Evolutionary conservation across 148 eudicot genomes (phyloP).

Genomic region (Cornus florida): DNA sequence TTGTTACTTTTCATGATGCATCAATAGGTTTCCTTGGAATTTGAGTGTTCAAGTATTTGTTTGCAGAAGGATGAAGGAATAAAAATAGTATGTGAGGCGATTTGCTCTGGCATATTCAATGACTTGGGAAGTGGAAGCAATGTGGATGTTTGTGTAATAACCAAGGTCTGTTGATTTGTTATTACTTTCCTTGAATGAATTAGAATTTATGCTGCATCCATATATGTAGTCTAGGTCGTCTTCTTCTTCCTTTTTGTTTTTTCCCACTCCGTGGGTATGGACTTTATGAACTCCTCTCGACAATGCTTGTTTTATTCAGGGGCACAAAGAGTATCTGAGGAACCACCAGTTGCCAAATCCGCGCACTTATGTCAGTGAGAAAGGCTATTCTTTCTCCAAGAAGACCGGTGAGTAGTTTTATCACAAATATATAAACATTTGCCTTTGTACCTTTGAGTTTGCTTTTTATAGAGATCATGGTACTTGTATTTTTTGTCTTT

Average conservation of each 20-base stretch:
- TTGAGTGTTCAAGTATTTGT: slow-evolving; percentile 1
- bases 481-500: background rate
- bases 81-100: slow-evolving; percentile 71
- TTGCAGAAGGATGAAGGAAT: slow-evolving; percentile 87
- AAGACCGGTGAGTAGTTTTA: slow-evolving; percentile 59
- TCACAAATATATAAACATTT: background rate
- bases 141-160: slow-evolving; percentile 85
- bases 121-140: slow-evolving; percentile 98
- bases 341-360: slow-evolving; percentile 77
- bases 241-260: background rate
- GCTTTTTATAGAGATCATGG: background rate
- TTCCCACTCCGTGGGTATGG: background rate
- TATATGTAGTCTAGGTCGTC: too few relatives aligned
- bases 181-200: background rate
- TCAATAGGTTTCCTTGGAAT: background rate
- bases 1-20: background rate
- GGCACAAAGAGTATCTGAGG: slow-evolving; percentile 78
- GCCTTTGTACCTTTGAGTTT: background rate
- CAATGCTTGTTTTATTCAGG: slow-evolving; percentile 43
- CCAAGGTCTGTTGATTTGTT: slow-evolving; percentile 53
- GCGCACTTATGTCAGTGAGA: slow-evolving; percentile 71
- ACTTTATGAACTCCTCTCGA: slow-evolving; percentile 2
- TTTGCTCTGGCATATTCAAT: slow-evolving; percentile 85
- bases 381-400: slow-evolving; percentile 78
- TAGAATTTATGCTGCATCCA: background rate